Percentiles rank a stretch among this genome's conserved stretches.
Conservation (phyloP, 306 rosid genomes). For the Hylodesmum podocarpum region DNA sequence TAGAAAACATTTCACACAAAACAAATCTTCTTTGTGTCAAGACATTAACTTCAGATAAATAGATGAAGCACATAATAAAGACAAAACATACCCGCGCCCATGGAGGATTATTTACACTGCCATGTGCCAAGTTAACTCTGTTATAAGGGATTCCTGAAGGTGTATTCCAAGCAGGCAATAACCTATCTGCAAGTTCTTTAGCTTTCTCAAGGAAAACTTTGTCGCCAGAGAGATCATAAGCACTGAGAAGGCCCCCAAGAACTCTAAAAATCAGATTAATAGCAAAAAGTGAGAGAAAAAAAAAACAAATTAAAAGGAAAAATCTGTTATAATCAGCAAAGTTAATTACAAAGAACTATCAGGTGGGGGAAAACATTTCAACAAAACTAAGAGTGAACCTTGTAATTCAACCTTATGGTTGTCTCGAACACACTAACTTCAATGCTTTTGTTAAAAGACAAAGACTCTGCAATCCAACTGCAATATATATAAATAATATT, state of each 20-base stretch:
- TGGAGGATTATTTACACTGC: constrained; percentile 46
- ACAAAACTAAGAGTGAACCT: constrained; percentile 57
- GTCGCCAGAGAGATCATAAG: constrained; percentile 65
- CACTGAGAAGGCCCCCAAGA: constrained; percentile 66
- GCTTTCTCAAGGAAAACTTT: constrained; percentile 62
- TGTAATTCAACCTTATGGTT: constrained; percentile 76
- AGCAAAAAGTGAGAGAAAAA: constrained; percentile 8
- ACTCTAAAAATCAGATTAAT: constrained; percentile 47
- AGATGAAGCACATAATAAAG: constrained; percentile 3
- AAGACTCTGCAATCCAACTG: constrained; percentile 65
- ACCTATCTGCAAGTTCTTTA: constrained; percentile 60
- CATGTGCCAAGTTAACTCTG: constrained; percentile 57
- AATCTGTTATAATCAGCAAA: constrained; percentile 14
- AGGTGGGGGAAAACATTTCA: constrained; percentile 22
- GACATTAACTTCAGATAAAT: neutral
- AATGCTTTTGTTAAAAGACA: constrained; percentile 48
- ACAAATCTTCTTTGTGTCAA: neutral
- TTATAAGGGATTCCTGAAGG: constrained; percentile 70
- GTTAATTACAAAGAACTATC: constrained; percentile 27
- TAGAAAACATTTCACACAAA: constrained; percentile 1
- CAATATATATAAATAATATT: constrained; percentile 22
- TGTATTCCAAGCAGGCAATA: constrained; percentile 73
- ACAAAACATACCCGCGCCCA: constrained; percentile 59
- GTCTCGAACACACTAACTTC: constrained; percentile 78
- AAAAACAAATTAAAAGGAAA: constrained; percentile 8